Evolutionary conservation across 306 rosid species (phyloP), one percentile per base, ranked within the genome.

Genomic region (Rubus parviflorus): DNA sequence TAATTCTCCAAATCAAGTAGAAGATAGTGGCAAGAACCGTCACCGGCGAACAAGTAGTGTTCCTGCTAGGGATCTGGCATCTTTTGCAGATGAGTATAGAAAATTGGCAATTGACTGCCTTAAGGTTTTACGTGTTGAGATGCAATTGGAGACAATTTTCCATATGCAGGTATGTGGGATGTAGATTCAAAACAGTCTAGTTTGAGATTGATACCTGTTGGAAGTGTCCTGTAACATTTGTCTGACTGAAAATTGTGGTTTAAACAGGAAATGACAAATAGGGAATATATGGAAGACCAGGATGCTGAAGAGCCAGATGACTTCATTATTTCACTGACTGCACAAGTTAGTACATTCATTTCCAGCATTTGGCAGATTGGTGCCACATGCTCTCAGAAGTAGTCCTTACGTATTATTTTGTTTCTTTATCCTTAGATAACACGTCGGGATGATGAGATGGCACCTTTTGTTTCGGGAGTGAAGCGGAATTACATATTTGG

Each of bases 301-400:
- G 99, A 92, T 83, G 98, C 99, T 63, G 99, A 96, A 86, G 99
- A 96, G 83, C 99, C 99, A 16, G 99, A 96, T 78, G 98, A 89
- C 87, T 96, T 91, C 81, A 84, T 96, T 80, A 91, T 96, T 85
- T 87, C 99, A 46, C 97, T 96, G 81, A 96, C 97, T 54, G 83
- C 98, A 41, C 97, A 89, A 96, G 99, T 91, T 70, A 77, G 82
- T 82, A 70, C 74, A 78, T 61, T 58, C 53, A 51, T 78, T 72
- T 67, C 52, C 57, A 8, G 57, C 41, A 6, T 22, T 77, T 15
- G 46, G 47, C 35, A n/a, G 11, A 73, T 75, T 38, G 60, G 52
- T 23, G 22, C 38, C 40, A 52, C 46, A 15, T 83, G 78, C 72
- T 65, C 70, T 60, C 74, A 72, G 68, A 64, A 70, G 73, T 56